These are phyloP conservation scores for Cenococcum geophilum DNA, from an alignment of 495 filamentous ascomycete genomes.

Conservation along the genomic window DNA sequence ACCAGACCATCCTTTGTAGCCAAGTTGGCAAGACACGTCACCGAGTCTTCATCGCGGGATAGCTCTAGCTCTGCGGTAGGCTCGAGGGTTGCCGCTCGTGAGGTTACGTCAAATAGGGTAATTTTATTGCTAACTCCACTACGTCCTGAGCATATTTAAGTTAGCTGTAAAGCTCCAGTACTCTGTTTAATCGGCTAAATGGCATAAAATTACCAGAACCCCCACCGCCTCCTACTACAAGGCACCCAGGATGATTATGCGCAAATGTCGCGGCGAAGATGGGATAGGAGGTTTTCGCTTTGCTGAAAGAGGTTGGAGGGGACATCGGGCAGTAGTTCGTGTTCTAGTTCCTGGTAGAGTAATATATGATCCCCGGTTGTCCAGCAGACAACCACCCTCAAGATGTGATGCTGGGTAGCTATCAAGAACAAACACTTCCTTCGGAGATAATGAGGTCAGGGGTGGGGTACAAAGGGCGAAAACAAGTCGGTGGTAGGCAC, in stretches of 20 bases:
- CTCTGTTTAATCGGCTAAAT: neutral
- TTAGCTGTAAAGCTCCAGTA: neutral
- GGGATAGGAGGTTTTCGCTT: constrained; percentile 74
- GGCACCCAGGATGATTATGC: constrained; percentile 62
- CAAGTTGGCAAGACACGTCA: constrained; percentile 66
- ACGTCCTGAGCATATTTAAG: constrained; percentile 34
- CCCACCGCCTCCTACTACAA: constrained; percentile 88
- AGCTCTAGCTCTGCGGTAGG: constrained; percentile 70
- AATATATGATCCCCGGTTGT: no score
- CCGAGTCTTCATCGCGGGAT: constrained; percentile 83
- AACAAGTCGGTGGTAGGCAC: no score
- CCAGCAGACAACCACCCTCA: no score
- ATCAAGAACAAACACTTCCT: no score
- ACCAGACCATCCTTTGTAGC: constrained; percentile 46
- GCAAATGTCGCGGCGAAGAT: constrained; percentile 87
- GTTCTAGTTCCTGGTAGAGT: no score
- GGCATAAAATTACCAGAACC: constrained; percentile 40
- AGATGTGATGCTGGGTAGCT: no score
- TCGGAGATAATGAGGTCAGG: no score
- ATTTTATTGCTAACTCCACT: constrained; percentile 91
- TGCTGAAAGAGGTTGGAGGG: constrained; percentile 46
- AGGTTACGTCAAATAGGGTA: constrained; percentile 62
- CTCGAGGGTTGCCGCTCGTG: constrained; percentile 50
- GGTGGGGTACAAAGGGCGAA: no score
- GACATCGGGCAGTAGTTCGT: neutral